Base-by-base conservation (phyloP, 306 rosid genomes). In the Heteromeles arbutifolia region DNA sequence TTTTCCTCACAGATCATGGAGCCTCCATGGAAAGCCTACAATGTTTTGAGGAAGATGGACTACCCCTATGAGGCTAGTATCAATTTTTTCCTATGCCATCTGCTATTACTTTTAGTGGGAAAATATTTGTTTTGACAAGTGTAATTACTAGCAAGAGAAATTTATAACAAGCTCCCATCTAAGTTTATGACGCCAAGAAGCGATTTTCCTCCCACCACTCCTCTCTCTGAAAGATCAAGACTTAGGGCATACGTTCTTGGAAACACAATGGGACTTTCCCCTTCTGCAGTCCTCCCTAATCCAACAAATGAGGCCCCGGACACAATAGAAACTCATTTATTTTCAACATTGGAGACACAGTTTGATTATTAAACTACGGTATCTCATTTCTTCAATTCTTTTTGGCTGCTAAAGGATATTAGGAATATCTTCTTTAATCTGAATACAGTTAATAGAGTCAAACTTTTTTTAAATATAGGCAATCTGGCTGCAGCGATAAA, bases 1-100 rank as follows among this genome's bases (percentile, higher is more conserved):
- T 64, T 74, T 69, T 78, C 44, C 80, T 62, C 82, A 83, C 90
- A 95, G 99, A 95, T 95, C 75, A 92, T 92, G 93, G 99, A 92
- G 82, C 97, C 97, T 71, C 99, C 97, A 8, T 90, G 97, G 99
- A 77, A 81, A 83, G 97, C 97, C 73, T 84, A 84, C 86, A 90
- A 89, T 84, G 91, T 92, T 67, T 43, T 95, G 90, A 82, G 79
- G 84, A 92, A 81, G 90, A 95, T 95, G 89, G 96, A 90, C 79
- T 95, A 95, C 84, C 97, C 99, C 15, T 90, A 84, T 70, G 98
- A 95, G 97, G 98, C 82, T 32, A 81, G 87, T 84, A 65, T 71
- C 37, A 13, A 41, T 21, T 44, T 29, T 50, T 69, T 75, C 53
- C 32, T 54, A 11, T 69, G n/a, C 39, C 62, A 48, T 52, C 13